phyloP scores from a whole-genome alignment of 441 rosid species.

The Arabidopsis lyrata region DNA sequence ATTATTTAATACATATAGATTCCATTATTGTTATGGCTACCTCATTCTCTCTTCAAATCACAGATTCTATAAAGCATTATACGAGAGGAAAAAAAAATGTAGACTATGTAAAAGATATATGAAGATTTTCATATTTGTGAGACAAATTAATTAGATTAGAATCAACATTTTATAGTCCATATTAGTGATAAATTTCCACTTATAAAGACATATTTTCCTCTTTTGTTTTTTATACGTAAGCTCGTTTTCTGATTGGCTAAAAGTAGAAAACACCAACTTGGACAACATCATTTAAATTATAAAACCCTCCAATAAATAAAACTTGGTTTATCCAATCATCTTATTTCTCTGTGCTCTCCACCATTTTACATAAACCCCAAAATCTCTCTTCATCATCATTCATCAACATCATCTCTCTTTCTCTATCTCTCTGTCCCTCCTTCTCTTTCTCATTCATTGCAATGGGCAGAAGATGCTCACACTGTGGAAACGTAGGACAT shows the following conservation, averaged over 20 bases:
- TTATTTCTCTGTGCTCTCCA: conserved; percentile 55
- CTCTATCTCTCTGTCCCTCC: conserved; percentile 33
- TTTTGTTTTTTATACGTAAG: conserved; percentile 28
- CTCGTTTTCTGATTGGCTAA: conserved; percentile 33
- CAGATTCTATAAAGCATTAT: conserved; percentile 6
- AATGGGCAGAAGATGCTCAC: conserved; percentile 94
- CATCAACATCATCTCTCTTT: conserved; percentile 52
- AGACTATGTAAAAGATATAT: conserved; percentile 11
- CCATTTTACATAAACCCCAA: conserved; percentile 61
- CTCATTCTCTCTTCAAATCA: conserved; percentile 21
- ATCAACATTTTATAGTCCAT: conserved; percentile 19
- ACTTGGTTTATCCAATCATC: conserved; percentile 74
- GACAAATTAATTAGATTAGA: conserved; percentile 13
- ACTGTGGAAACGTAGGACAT: conserved; percentile 85
- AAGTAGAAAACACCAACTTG: conserved; percentile 50
- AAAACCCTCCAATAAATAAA: conserved; percentile 39
- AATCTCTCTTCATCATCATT: conserved; percentile 48
- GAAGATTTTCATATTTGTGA: conserved; percentile 13
- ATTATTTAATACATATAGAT: conserved; percentile 10
- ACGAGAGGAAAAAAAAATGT: neutral
- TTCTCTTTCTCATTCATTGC: conserved; percentile 30
- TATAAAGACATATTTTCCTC: conserved; percentile 19
- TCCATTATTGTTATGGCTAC: conserved; percentile 27
- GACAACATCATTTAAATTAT: conserved; percentile 43
- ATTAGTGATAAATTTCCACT: conserved; percentile 21